Percentiles rank a stretch among this genome's conserved stretches.
Evolutionary conservation across 495 filamentous ascomycete genomes (phyloP).

Genomic region (Xanthoparmelia taractica): DNA sequence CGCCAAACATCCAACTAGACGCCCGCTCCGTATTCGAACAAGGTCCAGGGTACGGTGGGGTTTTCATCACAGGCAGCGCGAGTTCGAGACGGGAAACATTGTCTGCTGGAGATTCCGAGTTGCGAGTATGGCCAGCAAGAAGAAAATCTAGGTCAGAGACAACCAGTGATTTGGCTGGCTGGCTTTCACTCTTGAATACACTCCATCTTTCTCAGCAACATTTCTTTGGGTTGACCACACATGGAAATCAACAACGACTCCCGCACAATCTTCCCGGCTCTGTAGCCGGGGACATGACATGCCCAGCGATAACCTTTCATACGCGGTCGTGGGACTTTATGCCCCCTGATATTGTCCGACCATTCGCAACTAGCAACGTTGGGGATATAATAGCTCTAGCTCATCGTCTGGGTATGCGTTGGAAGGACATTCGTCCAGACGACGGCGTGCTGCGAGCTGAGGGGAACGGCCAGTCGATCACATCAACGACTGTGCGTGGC

Average conservation of each 20-base stretch:
- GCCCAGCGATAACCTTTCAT: constrained; percentile 18
- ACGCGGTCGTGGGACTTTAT: constrained; percentile 34
- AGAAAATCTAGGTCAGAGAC: background rate
- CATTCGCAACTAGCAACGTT: constrained; percentile 28
- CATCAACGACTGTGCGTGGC: constrained; percentile 24
- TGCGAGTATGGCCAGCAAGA: background rate
- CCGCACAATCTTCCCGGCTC: too few relatives aligned
- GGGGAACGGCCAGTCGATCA: constrained; percentile 28
- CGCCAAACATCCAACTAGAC: constrained; percentile 20
- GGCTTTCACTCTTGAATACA: background rate
- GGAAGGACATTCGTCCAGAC: constrained; percentile 29
- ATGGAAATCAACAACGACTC: background rate
- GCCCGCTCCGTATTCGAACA: background rate
- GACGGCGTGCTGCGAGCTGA: constrained; percentile 31
- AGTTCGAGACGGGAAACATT: constrained; percentile 6
- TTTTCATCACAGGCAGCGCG: background rate
- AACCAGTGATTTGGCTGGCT: background rate
- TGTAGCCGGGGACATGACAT: background rate
- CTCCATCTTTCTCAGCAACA: background rate
- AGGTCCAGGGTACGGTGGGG: background rate
- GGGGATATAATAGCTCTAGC: constrained; percentile 30
- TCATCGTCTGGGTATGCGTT: constrained; percentile 32
- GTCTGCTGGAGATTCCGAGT: background rate
- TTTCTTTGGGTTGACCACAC: background rate
- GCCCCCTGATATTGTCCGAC: constrained; percentile 31